Percentiles rank a stretch among this genome's conserved stretches.
phyloP scores from a whole-genome alignment of 768 basidiomycete species.

The Kwoniella shandongensis region DNA sequence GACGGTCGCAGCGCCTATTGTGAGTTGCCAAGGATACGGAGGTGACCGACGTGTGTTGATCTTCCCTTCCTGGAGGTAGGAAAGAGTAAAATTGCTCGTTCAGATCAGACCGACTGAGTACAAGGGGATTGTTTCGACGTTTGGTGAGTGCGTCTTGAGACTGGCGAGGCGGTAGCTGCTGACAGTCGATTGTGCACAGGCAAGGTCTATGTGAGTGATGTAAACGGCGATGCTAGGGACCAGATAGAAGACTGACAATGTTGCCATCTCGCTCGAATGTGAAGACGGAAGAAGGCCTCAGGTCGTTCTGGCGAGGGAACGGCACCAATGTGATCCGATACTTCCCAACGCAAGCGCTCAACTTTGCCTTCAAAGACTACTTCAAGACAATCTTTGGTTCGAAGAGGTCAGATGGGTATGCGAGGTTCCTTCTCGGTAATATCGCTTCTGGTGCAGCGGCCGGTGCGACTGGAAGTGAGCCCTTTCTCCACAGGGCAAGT shows the following conservation, averaged over 20 bases:
- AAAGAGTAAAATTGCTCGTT: slow-evolving; percentile 56
- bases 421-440: slow-evolving; percentile 56
- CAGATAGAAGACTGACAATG: no score
- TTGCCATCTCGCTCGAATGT: no score
- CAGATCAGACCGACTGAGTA: slow-evolving; percentile 52
- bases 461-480: slow-evolving; percentile 54
- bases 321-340: slow-evolving; percentile 58
- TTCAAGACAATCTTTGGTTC: slow-evolving; percentile 56
- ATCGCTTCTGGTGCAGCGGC: slow-evolving; percentile 57
- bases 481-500: background rate
- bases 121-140: slow-evolving; percentile 19
- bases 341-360: slow-evolving; percentile 59
- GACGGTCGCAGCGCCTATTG: slow-evolving; percentile 56
- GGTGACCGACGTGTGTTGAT: background rate
- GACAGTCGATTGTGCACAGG: slow-evolving; percentile 39
- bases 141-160: slow-evolving; percentile 5
- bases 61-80: background rate
- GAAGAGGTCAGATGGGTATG: slow-evolving; percentile 55
- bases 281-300: slow-evolving; percentile 54
- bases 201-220: slow-evolving; percentile 52
- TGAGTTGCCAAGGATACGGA: background rate
- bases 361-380: slow-evolving; percentile 59
- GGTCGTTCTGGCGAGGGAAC: slow-evolving; percentile 58
- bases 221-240: slow-evolving; percentile 38
- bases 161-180: slow-evolving; percentile 12